Percentiles rank a stretch among this genome's conserved stretches.
Evolutionary conservation across 208 protist genomes (phyloP).

Genomic region (Acanthamoeba castellanii): DNA sequence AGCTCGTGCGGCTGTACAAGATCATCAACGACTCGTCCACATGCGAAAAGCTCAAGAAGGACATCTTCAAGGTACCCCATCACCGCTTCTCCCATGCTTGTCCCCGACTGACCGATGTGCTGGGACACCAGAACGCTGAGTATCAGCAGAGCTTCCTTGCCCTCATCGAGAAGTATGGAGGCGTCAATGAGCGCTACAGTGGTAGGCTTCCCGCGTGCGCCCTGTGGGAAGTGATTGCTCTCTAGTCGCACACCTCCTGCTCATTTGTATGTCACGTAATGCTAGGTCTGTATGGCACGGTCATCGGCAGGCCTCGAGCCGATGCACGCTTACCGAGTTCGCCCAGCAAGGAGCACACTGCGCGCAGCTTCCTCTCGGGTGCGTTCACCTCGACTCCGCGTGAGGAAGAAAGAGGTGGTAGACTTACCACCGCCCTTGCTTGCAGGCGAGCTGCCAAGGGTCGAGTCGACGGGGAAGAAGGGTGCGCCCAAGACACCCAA

Average conservation of each 20-base stretch:
- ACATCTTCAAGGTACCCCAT: constrained; percentile 52
- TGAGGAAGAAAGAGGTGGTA: not conserved
- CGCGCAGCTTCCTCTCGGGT: not conserved
- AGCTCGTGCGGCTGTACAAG: constrained; percentile 48
- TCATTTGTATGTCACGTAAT: not conserved
- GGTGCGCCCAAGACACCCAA: not conserved
- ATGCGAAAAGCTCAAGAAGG: constrained; percentile 53
- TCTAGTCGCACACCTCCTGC: not conserved
- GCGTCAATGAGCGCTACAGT: not conserved
- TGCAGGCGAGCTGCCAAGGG: not conserved
- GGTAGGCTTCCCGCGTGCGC: not conserved
- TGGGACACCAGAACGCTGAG: not conserved
- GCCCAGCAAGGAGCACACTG: constrained; percentile 5
- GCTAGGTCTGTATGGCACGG: not conserved
- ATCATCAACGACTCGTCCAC: constrained; percentile 30
- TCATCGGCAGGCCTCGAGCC: not conserved
- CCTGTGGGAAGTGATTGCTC: not conserved
- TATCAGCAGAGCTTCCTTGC: constrained; percentile 32
- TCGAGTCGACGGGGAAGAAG: not conserved
- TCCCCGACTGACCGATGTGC: not conserved
- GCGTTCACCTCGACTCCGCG: not conserved
- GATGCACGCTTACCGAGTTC: not conserved
- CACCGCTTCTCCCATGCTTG: not conserved
- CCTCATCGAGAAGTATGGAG: constrained; percentile 45
- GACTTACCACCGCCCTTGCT: not conserved